These are phyloP conservation scores for Pistacia vera DNA, from an alignment of 345 rosid genomes.

Conservation along the genomic window DNA sequence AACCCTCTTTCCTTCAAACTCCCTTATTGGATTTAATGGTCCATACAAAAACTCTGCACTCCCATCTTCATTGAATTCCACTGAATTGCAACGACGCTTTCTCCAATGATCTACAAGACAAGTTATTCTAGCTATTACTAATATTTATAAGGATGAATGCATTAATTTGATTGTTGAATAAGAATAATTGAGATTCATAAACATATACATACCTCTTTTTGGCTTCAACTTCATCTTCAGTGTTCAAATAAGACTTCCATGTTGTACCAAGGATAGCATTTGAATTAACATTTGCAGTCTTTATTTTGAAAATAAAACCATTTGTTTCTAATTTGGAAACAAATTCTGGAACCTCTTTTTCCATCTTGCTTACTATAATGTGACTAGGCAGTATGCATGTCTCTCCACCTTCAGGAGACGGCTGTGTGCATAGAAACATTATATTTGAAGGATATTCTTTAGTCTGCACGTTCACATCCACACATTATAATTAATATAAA, in stretches of 20 bases:
- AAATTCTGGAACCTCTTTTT: not conserved
- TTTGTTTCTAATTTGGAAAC: not conserved
- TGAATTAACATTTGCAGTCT: not conserved
- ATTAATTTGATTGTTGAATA: not conserved
- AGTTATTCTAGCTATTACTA: not conserved
- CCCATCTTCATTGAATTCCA: not conserved
- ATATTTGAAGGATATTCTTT: not conserved
- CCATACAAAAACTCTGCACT: not conserved
- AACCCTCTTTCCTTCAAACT: constrained; percentile 1
- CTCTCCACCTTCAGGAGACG: constrained; percentile 2
- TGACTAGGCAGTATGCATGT: not conserved
- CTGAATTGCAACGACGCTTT: not conserved
- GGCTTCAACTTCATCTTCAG: constrained; percentile 2
- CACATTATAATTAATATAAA: too few species aligned
- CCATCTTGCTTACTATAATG: not conserved
- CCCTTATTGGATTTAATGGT: not conserved
- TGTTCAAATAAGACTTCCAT: not conserved
- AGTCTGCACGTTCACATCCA: not conserved
- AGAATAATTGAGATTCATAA: not conserved
- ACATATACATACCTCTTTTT: not conserved
- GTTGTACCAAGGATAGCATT: not conserved
- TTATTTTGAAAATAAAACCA: not conserved
- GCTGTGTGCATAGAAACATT: not conserved
- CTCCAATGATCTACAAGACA: not conserved
- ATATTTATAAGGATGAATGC: not conserved